Evolutionary conservation across 805 yeast species (phyloP).

Genomic region (Kuraishia piskuri): DNA sequence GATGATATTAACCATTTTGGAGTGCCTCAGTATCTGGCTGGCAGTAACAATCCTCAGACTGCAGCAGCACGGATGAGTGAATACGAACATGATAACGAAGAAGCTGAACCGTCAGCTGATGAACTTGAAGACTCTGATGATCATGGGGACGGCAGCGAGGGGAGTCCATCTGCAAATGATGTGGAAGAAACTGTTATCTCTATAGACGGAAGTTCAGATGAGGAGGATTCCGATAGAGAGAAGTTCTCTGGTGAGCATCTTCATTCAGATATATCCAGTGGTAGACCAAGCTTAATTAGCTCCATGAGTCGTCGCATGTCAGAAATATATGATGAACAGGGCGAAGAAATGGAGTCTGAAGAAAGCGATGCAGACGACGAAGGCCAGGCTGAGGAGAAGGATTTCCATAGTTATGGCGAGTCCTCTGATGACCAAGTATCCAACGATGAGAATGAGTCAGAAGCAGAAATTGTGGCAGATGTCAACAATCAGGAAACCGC

Average conservation of each 20-base stretch:
- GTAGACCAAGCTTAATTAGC: not conserved
- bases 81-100: not conserved
- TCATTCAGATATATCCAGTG: not conserved
- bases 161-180: not conserved
- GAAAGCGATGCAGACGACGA: slow-evolving; percentile 12
- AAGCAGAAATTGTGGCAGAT: not conserved
- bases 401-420: slow-evolving; percentile 9
- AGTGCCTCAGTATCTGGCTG: not conserved
- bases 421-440: not conserved
- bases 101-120: slow-evolving; percentile 1
- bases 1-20: not conserved
- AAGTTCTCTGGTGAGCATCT: not conserved
- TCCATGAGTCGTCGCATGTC: not conserved
- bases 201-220: not conserved
- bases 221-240: not conserved
- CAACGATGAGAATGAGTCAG: not conserved
- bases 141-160: not conserved
- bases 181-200: not conserved
- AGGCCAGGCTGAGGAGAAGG: slow-evolving; percentile 18
- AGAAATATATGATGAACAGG: not conserved
- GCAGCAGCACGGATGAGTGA: not conserved
- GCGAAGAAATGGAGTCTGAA: not conserved
- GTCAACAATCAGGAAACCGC: not conserved
- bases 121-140: slow-evolving; percentile 4
- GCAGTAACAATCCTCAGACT: not conserved